Conservation (phyloP, 768 basidiomycete species). For the Tricholoma saponaceum region DNA sequence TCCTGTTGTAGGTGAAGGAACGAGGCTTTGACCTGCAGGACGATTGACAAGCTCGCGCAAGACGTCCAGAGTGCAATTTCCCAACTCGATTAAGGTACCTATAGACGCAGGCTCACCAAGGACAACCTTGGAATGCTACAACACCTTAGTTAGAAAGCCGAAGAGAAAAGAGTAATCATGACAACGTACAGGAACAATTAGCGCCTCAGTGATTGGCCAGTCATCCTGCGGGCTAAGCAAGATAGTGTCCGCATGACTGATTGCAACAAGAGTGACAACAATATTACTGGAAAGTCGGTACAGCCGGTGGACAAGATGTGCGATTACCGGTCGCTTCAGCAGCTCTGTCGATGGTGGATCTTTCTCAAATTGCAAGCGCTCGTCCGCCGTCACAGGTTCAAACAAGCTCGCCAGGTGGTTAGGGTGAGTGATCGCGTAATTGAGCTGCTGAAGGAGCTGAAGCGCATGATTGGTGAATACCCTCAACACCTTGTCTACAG, state of each 20-base stretch:
- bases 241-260: conserved; percentile 67
- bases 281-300: conserved; percentile 69
- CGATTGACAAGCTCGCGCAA: conserved; percentile 62
- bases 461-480: conserved; percentile 68
- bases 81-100: conserved; percentile 85
- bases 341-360: conserved; percentile 60
- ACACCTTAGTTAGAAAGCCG: conserved; percentile 1
- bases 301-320: conserved; percentile 66
- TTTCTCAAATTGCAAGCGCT: conserved; percentile 64
- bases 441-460: conserved; percentile 78
- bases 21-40: conserved; percentile 54
- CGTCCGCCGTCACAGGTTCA: conserved; percentile 76
- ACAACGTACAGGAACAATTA: conserved; percentile 66
- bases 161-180: background rate
- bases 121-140: conserved; percentile 81
- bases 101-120: conserved; percentile 79
- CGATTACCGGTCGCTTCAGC: conserved; percentile 66
- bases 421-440: conserved; percentile 88
- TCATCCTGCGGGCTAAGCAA: conserved; percentile 63
- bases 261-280: conserved; percentile 61
- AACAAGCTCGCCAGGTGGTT: conserved; percentile 80
- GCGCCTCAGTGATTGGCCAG: conserved; percentile 65
- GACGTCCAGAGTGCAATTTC: conserved; percentile 71
- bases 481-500: conserved; percentile 59
- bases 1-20: conserved; percentile 25